Evolutionary conservation across 768 basidiomycete genomes (phyloP), one percentile per base, ranked within the genome.

Genomic region (Suillus ampliporus): DNA sequence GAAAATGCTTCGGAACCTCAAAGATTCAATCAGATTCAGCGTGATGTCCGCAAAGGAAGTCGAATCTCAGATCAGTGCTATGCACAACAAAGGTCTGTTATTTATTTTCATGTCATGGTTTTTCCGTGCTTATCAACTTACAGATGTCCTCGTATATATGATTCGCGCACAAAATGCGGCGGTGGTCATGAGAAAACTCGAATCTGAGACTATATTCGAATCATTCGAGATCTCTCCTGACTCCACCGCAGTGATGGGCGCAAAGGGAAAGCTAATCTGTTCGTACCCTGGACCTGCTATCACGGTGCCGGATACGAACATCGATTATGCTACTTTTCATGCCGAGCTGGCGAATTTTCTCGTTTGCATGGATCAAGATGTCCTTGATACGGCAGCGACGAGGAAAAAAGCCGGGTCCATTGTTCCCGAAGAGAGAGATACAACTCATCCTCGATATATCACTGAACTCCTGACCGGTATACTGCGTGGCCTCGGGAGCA

Each of bases 161-260:
- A 74, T 86, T 40, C 72, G 71, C 26, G 75, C 77, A 0, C 86
- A 86, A 61, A 86, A 86, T 58, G 83, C 81, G 3, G 82, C 76
- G 10, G 60, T 86, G 6, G 69, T 85, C 15, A 64, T 83, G n/a
- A 76, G 81, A 41, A 72, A 71, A 57, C 57, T 59, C 13, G 48
- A 62, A 19, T 44, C 64, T 5, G 60, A 67, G 13, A 77, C 78
- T 13, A 61, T 75, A 31, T 78, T 82, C 60, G 85, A 86, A 65
- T 69, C 71, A 4, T 87, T 86, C 61, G 80, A 85, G 65, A 74
- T 79, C 19, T 80, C 81, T 2, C 77, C 82, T 1, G 66, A 68
- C 28, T 65, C 74, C 5, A 66, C 66, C 13, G 64, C 63, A 7
- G 76, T 86, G 23, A 80, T 82, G 71, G 68, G 64, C 2, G 57